Conservation (phyloP, 2,329 filamentous ascomycete species). For the Tolypocladium tundrense region DNA sequence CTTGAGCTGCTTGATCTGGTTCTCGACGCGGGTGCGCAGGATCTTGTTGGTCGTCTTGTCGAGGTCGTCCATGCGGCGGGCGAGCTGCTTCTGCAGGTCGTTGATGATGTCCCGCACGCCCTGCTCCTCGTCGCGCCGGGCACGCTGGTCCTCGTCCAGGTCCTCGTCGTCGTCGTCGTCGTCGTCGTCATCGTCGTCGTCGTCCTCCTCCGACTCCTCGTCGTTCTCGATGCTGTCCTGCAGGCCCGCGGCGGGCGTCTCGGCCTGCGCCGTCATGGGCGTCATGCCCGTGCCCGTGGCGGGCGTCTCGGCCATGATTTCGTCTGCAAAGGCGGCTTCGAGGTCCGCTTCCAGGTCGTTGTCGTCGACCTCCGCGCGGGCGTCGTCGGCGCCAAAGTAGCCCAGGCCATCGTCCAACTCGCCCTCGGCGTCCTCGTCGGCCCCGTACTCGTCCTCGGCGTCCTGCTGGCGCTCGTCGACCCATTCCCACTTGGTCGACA, state of each 20-base stretch:
- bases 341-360: constrained; percentile 45
- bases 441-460: constrained; percentile 32
- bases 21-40: constrained; percentile 37
- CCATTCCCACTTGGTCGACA: constrained; percentile 53
- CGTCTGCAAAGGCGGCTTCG: constrained; percentile 40
- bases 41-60: constrained; percentile 34
- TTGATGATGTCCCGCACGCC: constrained; percentile 46
- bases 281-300: constrained; percentile 31
- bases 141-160: constrained; percentile 42
- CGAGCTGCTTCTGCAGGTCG: constrained; percentile 40
- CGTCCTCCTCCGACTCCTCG: constrained; percentile 29
- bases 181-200: constrained; percentile 28
- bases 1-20: constrained; percentile 36
- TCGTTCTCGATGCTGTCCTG: constrained; percentile 35
- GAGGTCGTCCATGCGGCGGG: constrained; percentile 32
- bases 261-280: constrained; percentile 31
- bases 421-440: constrained; percentile 41
- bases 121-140: constrained; percentile 38
- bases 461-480: constrained; percentile 39
- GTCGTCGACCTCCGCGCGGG: constrained; percentile 31
- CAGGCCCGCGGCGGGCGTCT: constrained; percentile 31
- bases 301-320: constrained; percentile 27
- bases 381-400: constrained; percentile 23
- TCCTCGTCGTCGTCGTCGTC: constrained; percentile 41
- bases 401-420: constrained; percentile 33